Evolutionary conservation across 2,329 filamentous ascomycete species (phyloP), one percentile per base, ranked within the genome.

Genomic region (Diaporthe helianthi): DNA sequence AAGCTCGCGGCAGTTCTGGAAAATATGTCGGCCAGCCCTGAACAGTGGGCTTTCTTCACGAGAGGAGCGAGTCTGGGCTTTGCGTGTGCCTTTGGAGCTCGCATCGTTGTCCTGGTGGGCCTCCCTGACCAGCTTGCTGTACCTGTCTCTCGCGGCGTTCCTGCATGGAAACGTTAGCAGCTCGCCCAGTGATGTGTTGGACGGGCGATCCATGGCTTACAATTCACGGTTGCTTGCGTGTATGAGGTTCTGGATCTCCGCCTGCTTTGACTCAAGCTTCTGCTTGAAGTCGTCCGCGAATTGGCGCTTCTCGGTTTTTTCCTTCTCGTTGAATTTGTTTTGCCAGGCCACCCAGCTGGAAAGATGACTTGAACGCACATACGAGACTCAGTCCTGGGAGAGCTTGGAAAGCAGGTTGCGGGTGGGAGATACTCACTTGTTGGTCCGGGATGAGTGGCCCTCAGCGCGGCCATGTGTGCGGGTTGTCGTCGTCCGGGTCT

Each of bases 181-280:
- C 4, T 26, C 10, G 12, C 2, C 7, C 44, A 22, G 7, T 7
- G 19, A 26, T 36, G 26, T n/a, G n/a, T 15, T 29, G 13, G 2
- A 33, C 2, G 33, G 54, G 26, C 10, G 13, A 51, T 38, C 38
- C 33, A 15, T 67, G 24, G 44, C 77, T 74, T 60, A 80, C 79
- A 80, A 71, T 9, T 75, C 71, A 10, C 74, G 55, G 53, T 75
- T 76, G 49, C 74, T 73, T 41, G 73, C 67, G 46, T 71, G 64
- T 17, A 78, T 71, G 12, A 73, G 73, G 15, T 66, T 61, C 12
- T 71, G 73, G 2, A 76, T 49, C 13, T 73, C 70, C 7, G 74
- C 65, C 26, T 71, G 67, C 31, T 67, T 63, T 19, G 47, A 46
- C 38, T 69, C 31, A 4, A 71, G 53, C 49, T 49, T 52, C n/a